Percentiles rank a stretch among this genome's conserved stretches.
phyloP scores from a whole-genome alignment of 2,329 filamentous ascomycete genomes.

The Neocucurbitaria cava region DNA sequence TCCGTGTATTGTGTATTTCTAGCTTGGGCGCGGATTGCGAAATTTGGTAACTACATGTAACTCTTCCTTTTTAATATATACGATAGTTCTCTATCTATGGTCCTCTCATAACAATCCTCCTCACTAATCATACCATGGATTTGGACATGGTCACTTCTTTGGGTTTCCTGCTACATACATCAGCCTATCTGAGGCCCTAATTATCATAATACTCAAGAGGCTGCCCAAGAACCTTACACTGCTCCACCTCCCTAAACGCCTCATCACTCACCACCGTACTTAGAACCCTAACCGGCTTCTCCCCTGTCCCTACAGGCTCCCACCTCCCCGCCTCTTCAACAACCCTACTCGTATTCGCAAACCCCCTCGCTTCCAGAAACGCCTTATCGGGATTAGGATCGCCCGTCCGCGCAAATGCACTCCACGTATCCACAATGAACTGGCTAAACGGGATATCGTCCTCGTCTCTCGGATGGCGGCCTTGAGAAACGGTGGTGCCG shows the following conservation, averaged over 20 bases:
- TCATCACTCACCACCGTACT: constrained; percentile 29
- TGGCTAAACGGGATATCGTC: constrained; percentile 42
- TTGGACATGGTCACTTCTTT: too few relatives aligned
- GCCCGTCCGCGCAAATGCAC: constrained; percentile 39
- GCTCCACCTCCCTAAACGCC: constrained; percentile 30
- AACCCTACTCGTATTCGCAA: constrained; percentile 27
- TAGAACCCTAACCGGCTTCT: constrained; percentile 27
- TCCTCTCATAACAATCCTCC: too few relatives aligned
- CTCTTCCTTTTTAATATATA: too few relatives aligned
- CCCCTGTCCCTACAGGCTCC: constrained; percentile 16
- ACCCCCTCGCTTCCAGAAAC: constrained; percentile 37
- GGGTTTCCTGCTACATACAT: too few relatives aligned
- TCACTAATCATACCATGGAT: too few relatives aligned
- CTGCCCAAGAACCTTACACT: constrained; percentile 34
- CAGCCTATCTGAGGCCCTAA: neutral
- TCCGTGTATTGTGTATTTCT: too few relatives aligned
- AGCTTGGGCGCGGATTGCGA: too few relatives aligned
- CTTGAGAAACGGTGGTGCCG: constrained; percentile 45
- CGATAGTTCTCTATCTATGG: too few relatives aligned
- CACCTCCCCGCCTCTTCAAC: constrained; percentile 19
- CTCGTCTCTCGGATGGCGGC: constrained; percentile 35
- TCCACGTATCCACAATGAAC: constrained; percentile 42
- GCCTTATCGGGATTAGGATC: constrained; percentile 29
- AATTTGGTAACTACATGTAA: too few relatives aligned
- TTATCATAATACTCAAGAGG: constrained; percentile 32